Percentiles rank a stretch among this genome's conserved stretches.
phyloP scores from a whole-genome alignment of 1,284 basidiomycete genomes.

The Tilletia walkeri region DNA sequence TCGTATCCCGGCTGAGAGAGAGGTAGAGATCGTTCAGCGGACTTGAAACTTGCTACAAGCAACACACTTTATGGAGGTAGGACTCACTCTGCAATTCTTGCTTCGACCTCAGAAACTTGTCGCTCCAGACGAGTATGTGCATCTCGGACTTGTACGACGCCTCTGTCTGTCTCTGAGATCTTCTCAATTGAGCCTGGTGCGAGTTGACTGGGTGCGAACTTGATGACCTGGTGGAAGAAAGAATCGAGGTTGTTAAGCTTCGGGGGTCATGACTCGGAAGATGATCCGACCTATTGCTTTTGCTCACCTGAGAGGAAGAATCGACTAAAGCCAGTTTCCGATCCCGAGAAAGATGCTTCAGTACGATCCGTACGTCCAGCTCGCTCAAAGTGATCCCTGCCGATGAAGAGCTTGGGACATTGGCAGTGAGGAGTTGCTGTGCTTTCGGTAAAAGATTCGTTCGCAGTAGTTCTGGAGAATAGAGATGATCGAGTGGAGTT shows the following conservation, averaged over 20 bases:
- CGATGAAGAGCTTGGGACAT: background rate
- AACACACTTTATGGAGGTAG: too few species aligned
- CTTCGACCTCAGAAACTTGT: constrained; percentile 69
- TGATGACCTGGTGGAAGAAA: constrained; percentile 29
- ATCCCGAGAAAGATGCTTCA: constrained; percentile 78
- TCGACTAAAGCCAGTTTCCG: constrained; percentile 65
- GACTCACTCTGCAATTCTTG: constrained; percentile 68
- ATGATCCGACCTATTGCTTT: background rate
- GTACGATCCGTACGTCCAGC: constrained; percentile 68
- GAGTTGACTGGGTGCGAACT: constrained; percentile 22
- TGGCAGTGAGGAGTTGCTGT: background rate
- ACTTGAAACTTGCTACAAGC: too few species aligned
- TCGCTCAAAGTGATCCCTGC: constrained; percentile 59
- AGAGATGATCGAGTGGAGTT: constrained; percentile 8
- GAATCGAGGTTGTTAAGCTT: background rate
- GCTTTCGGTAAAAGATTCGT: constrained; percentile 21
- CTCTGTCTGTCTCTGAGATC: constrained; percentile 70
- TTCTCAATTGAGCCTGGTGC: constrained; percentile 4
- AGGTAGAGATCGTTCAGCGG: background rate
- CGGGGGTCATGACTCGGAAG: background rate
- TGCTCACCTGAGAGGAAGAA: constrained; percentile 62
- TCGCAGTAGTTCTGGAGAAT: constrained; percentile 4
- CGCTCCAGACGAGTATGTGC: constrained; percentile 67
- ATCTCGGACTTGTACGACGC: constrained; percentile 71
- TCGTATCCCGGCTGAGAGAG: constrained; percentile 61